Evolutionary conservation across 768 basidiomycete genomes (phyloP), one percentile per base, ranked within the genome.

Genomic region (Botryobasidium botryosum): DNA sequence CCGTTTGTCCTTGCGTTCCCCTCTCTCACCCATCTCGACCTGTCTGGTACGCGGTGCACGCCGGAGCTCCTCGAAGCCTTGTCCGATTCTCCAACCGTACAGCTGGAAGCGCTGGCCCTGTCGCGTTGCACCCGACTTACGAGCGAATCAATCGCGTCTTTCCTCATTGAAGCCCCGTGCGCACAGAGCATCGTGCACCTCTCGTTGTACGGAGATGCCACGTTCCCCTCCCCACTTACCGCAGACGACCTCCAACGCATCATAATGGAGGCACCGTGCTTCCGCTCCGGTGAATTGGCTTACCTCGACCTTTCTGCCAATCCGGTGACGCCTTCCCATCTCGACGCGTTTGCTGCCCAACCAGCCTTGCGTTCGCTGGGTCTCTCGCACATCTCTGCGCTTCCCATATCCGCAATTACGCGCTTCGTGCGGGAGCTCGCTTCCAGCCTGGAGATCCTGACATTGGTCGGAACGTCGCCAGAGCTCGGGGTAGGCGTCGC

Each of bases 181-280:
- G 72, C 79, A 2, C 18, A 35, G 65, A 68, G 33, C 64, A 40
- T 91, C 43, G 67, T 63, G 28, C 85, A 97, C 56, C 68, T 99
- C 26, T 84, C 82, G 46, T 70, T 99, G 4, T 94, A 85, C 54
- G 88, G 87, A 23, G 90, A 94, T 56, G 69, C 68, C 60, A 86
- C 88, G 1, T 88, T 81, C 61, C 65, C 74, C 0, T 81, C 77
- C 15, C 75, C 83, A 2, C 66, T 96, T 26, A 68, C 71, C 5
- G 64, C 62, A 43, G 68, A 71, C 26, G 77, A 94, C 43, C 66
- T 97, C 13, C 51, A 56, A 15, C 68, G 74, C 20, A 74, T 96
- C 35, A 59, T 96, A 36, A 64, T 69, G 5, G 58, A 60, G 15
- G 88, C 88, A 0, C 88, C 88, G 1, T 86, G 82, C 55, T 83